Evolutionary conservation across 805 yeast species (phyloP).

Genomic region (Scheffersomyces lignosus): DNA sequence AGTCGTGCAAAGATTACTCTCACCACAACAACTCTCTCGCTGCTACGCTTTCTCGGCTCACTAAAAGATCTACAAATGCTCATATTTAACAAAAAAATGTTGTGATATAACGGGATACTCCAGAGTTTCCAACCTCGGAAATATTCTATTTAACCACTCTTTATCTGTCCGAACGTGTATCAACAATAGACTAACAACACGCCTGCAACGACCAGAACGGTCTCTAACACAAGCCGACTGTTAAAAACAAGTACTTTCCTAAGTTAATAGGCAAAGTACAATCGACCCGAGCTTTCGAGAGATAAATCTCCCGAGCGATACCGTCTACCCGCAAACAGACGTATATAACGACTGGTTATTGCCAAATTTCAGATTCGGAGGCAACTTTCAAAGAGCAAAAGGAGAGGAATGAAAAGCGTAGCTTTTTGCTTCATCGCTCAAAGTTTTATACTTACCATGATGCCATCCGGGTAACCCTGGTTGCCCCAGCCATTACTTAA

Average conservation of each 20-base stretch:
- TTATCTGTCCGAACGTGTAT: conserved; percentile 36
- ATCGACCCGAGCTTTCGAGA: conserved; percentile 18
- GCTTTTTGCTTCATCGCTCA: conserved; percentile 1
- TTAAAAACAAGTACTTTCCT: conserved; percentile 29
- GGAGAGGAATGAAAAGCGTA: conserved; percentile 4
- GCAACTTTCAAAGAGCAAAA: conserved; percentile 37
- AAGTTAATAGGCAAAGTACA: conserved; percentile 39
- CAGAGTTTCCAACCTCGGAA: conserved; percentile 33
- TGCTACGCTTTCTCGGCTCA: too few relatives aligned
- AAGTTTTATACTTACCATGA: conserved; percentile 6
- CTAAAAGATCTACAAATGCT: too few relatives aligned
- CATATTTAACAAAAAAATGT: too few relatives aligned
- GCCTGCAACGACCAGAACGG: conserved; percentile 4
- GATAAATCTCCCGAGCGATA: conserved; percentile 23
- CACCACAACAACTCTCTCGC: too few relatives aligned
- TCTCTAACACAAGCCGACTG: conserved; percentile 8
- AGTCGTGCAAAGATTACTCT: too few relatives aligned
- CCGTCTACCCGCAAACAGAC: conserved; percentile 8
- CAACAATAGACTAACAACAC: conserved; percentile 27
- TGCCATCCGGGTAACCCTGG: conserved; percentile 19
- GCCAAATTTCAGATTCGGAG: conserved; percentile 36
- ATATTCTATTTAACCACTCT: conserved; percentile 44
- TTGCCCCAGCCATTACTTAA: too few relatives aligned
- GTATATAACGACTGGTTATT: conserved; percentile 16
- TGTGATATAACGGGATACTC: conserved; percentile 49